Percentiles rank a stretch among this genome's conserved stretches.
Conservation (phyloP, 75 land plant species). For the Picea sitchensis region DNA sequence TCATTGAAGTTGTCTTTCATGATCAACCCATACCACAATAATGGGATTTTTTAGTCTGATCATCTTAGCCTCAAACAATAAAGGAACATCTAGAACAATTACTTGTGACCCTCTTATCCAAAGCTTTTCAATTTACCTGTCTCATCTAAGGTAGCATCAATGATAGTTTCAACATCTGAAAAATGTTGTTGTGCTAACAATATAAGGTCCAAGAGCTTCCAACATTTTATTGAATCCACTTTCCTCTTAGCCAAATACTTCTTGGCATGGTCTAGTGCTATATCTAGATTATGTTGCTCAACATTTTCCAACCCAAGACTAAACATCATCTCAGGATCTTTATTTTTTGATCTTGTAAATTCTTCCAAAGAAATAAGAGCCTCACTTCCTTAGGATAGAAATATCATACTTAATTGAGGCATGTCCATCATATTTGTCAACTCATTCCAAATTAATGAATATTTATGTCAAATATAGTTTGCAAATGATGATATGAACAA, state of each 20-base stretch:
- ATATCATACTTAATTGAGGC: no score
- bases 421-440: no score
- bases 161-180: constrained; percentile 58
- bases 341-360: constrained; percentile 23
- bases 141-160: constrained; percentile 68
- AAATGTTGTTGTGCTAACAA: constrained; percentile 49
- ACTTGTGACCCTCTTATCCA: constrained; percentile 72
- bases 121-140: constrained; percentile 54
- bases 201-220: constrained; percentile 54
- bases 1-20: constrained; percentile 73
- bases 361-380: constrained; percentile 32
- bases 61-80: constrained; percentile 85
- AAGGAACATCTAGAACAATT: constrained; percentile 84
- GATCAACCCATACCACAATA: constrained; percentile 91
- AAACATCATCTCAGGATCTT: constrained; percentile 53
- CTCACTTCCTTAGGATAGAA: neutral
- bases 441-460: no score
- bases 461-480: no score
- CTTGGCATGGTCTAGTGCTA: constrained; percentile 39
- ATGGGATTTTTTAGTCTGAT: constrained; percentile 68
- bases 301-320: constrained; percentile 46
- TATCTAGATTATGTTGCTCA: constrained; percentile 41
- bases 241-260: constrained; percentile 25
- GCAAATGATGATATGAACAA: neutral
- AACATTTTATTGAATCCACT: constrained; percentile 40